phyloP scores from a whole-genome alignment of 73 alveolate genomes.

The Tetrahymena borealis region DNA sequence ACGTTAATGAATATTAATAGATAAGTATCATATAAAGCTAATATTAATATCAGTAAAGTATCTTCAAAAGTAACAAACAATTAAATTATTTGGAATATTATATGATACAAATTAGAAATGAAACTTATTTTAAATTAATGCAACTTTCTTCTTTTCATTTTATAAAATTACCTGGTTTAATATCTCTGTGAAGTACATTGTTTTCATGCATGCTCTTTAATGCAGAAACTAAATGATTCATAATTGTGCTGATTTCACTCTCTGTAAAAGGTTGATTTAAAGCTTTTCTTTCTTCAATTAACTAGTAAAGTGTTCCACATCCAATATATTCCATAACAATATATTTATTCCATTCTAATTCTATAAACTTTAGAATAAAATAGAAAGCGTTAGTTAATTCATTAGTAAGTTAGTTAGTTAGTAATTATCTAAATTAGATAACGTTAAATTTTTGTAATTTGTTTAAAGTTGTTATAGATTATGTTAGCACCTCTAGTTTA shows the following conservation, averaged over 20 bases:
- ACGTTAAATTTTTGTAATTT: too few species aligned
- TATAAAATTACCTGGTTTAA: slow-evolving; percentile 70
- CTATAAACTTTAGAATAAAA: too few species aligned
- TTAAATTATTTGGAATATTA: too few species aligned
- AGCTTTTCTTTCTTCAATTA: slow-evolving; percentile 10
- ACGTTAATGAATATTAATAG: background rate
- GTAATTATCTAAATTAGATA: too few species aligned
- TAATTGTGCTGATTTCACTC: background rate
- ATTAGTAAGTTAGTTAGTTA: too few species aligned
- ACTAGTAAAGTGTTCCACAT: slow-evolving; percentile 62
- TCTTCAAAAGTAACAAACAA: too few species aligned
- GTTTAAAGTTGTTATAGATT: too few species aligned
- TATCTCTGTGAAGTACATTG: slow-evolving; percentile 64
- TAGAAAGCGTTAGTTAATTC: too few species aligned
- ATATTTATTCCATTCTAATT: background rate
- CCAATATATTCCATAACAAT: slow-evolving; percentile 67
- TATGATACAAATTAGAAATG: too few species aligned
- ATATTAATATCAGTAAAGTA: background rate
- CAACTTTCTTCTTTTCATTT: too few species aligned
- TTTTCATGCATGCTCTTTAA: slow-evolving; percentile 28
- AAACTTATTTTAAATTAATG: too few species aligned
- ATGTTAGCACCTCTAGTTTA: too few species aligned
- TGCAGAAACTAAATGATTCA: slow-evolving; percentile 37
- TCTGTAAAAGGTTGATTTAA: slow-evolving; percentile 11
- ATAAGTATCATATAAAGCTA: background rate